Base-by-base conservation (phyloP, 192 early-diverging fungal species). In the Mortierella hygrophila region DNA sequence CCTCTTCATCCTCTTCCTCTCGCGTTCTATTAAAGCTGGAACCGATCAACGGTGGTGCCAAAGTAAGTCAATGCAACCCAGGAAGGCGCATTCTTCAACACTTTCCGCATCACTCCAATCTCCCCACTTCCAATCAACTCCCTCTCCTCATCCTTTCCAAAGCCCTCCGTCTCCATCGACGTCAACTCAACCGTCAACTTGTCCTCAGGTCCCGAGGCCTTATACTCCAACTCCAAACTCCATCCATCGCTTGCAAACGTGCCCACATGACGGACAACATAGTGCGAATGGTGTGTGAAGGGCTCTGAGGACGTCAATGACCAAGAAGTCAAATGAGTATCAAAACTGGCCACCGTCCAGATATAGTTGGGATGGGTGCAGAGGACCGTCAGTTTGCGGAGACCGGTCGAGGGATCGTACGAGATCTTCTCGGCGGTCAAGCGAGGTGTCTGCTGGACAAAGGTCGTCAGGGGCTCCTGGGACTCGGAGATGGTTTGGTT, bases 281-380 rank as follows among this genome's bases (percentile, higher is more conserved):
- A 92, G 42, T 89, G 91, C 1, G 89, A 83, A 10, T 76, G 70
- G 29, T 82, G 54, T 7, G 69, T 6, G 49, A 91, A 78, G 1
- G 91, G 91, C 26, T 90, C 78, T 3, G 88, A 84, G 21, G 89
- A 71, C 1, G 80, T 78, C 26, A 92, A 88, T 8, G 89, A 92
- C 95, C 95, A 96, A 0, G 87, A 85, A 6, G 91, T 70, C 29
- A 96, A 82, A 49, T 91, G 87, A 0, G 92, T 93, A 68, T 92
- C 85, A 88, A 96, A 96, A n/a, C 89, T 82, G 32, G 94, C 82
- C 6, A 94, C 93, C 0, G 92, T 94, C 93, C 93, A 95, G 41
- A 91, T 90, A 74, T 92, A 92, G 52, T 89, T 73, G 8, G 89
- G 89, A 26, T 89, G 83, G 16, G 88, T 70, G 47, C 89, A 90